Evolutionary conservation across 2,329 filamentous ascomycete species (phyloP), one percentile per base, ranked within the genome.

Genomic region (Ilyonectria robusta): DNA sequence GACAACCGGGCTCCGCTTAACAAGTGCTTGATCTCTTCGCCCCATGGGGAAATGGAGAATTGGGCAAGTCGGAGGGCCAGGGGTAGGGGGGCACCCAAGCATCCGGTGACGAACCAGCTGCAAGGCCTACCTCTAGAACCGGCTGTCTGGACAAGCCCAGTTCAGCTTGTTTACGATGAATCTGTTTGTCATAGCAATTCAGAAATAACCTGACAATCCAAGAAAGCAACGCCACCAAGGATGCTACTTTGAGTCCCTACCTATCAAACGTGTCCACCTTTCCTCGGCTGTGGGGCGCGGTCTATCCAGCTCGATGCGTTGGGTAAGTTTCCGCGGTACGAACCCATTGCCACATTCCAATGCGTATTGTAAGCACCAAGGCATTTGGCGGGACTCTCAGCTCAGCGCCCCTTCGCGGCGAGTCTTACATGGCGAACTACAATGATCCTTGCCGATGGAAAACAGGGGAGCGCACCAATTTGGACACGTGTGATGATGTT

Each of bases 311-410:
- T 7, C 31, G 29, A 21, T 29, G 51, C 17, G 35, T 57, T 66
- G 51, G 63, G 63, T 58, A 66, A 17, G 58, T 62, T 66, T 62
- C 63, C 58, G 58, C 63, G 46, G 21, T 13, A 26, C 19, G 11
- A 26, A n/a, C 13, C 13, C 44, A 53, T 63, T 46, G 54, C 51
- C 60, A 56, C 51, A 62, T 50, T 48, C 15, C 42, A 26, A 42
- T n/a, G 15, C 40, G 40, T 42, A 42, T 19, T n/a, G 40, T 33
- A 33, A 11, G 8, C 11, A 33, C 8, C 40, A 8, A n/a, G 55
- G 47, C 26, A 6, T 6, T 26, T 33, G 42, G 23, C 15, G 42
- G 23, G 40, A 51, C 26, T 6, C 15, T 19, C 21, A 51, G 21
- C 17, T 11, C 5, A 21, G 21, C 21, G 46, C 46, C 21, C 6